Evolutionary conservation across 2,329 filamentous ascomycete genomes (phyloP).

Genomic region (Lachnellula subtilissima): DNA sequence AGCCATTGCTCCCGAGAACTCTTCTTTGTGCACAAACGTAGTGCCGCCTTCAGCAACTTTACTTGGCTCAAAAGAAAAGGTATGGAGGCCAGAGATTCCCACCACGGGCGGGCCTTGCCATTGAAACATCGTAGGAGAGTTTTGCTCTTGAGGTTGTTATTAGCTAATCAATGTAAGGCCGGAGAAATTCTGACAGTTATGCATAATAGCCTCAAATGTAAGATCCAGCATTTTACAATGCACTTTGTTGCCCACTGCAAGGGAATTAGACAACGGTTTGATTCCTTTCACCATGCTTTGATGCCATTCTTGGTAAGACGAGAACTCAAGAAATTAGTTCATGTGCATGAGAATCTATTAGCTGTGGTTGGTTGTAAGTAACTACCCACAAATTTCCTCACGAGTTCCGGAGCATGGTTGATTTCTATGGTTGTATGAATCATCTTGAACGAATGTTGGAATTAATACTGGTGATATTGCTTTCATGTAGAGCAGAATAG

Average conservation of each 20-base stretch:
- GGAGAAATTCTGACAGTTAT: not conserved
- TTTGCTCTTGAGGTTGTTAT: not conserved
- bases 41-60: not conserved
- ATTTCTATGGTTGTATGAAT: not conserved
- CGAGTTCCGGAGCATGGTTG: not conserved
- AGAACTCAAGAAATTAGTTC: not conserved
- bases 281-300: not conserved
- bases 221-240: not conserved
- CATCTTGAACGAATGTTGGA: not conserved
- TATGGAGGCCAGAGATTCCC: not conserved
- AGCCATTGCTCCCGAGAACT: not conserved
- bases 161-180: not conserved
- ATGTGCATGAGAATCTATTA: not conserved
- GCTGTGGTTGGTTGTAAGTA: not conserved
- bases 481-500: too few relatives aligned
- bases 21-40: not conserved
- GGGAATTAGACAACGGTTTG: not conserved
- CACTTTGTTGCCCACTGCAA: not conserved
- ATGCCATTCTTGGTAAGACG: not conserved
- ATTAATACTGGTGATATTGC: too few relatives aligned
- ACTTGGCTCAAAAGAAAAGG: not conserved
- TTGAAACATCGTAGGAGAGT: not conserved
- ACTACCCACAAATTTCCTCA: not conserved
- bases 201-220: not conserved
- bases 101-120: not conserved